phyloP scores from a whole-genome alignment of 441 rosid species.

The Adansonia grandidieri region DNA sequence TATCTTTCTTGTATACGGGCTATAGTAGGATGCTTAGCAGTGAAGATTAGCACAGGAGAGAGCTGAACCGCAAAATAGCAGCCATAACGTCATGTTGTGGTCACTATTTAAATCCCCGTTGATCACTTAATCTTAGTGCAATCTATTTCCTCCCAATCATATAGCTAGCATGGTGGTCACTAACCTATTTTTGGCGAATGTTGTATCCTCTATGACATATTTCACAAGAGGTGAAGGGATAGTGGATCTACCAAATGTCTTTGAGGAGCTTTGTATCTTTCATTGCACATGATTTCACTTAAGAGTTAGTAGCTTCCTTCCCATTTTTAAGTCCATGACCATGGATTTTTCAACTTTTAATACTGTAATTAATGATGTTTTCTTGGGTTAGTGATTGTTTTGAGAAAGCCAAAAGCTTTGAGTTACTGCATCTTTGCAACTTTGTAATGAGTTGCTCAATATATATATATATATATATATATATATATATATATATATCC shows the following conservation, averaged over 20 bases:
- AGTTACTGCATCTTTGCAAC: not conserved
- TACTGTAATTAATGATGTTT: not conserved
- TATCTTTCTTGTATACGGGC: not conserved
- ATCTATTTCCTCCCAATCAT: not conserved
- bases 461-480: too few species aligned
- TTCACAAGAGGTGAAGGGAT: not conserved
- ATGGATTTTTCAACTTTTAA: not conserved
- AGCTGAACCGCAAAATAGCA: not conserved
- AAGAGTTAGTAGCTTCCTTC: not conserved
- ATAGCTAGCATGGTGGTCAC: not conserved
- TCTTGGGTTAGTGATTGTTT: not conserved
- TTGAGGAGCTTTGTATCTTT: not conserved
- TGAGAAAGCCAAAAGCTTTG: not conserved
- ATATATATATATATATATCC: too few species aligned
- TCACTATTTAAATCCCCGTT: not conserved
- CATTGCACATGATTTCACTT: not conserved
- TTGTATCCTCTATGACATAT: not conserved
- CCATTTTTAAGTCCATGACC: not conserved
- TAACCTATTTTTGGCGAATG: not conserved
- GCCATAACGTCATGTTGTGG: not conserved
- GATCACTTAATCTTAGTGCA: not conserved
- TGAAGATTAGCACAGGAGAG: not conserved
- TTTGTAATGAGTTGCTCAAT: not conserved
- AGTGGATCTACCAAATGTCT: not conserved
- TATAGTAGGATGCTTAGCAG: not conserved